A percentile compares a stretch with the other conserved stretches of the same genome.
These are phyloP conservation scores for Pythium insidiosum DNA, from an alignment of 352 stramenopile species.

Conservation along the genomic window DNA sequence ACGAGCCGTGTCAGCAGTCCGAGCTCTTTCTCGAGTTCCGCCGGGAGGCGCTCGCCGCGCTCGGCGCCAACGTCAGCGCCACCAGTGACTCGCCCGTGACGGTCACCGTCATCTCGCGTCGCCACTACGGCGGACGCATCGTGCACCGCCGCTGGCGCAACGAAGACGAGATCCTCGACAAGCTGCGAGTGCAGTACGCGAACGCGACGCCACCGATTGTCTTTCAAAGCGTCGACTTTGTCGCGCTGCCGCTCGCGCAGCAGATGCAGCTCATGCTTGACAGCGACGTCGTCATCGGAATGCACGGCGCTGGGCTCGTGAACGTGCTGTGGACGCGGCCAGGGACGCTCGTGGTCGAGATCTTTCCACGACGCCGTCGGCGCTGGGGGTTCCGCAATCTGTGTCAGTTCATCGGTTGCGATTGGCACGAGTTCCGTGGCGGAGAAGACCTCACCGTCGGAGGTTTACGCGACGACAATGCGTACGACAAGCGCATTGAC, in stretches of 20 bases:
- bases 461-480: slow-evolving; percentile 25
- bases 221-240: slow-evolving; percentile 54
- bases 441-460: slow-evolving; percentile 11
- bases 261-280: slow-evolving; percentile 57
- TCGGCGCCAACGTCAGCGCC: slow-evolving; percentile 1
- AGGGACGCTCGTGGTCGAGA: slow-evolving; percentile 48
- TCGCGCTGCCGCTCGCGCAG: slow-evolving; percentile 31
- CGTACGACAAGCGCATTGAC: slow-evolving; percentile 38
- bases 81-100: not conserved
- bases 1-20: slow-evolving; percentile 45
- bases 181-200: slow-evolving; percentile 7
- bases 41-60: not conserved
- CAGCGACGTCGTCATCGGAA: slow-evolving; percentile 71
- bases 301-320: slow-evolving; percentile 73
- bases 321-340: slow-evolving; percentile 63
- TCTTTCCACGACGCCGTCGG: slow-evolving; percentile 40
- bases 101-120: slow-evolving; percentile 20
- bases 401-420: slow-evolving; percentile 56
- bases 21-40: slow-evolving; percentile 48
- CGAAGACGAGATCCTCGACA: slow-evolving; percentile 8
- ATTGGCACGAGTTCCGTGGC: slow-evolving; percentile 40
- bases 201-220: slow-evolving; percentile 9
- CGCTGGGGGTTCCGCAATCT: slow-evolving; percentile 69
- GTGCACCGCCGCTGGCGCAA: slow-evolving; percentile 15
- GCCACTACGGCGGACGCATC: slow-evolving; percentile 10